Evolutionary conservation across 805 yeast genomes (phyloP).

Genomic region (Clavispora fructus): DNA sequence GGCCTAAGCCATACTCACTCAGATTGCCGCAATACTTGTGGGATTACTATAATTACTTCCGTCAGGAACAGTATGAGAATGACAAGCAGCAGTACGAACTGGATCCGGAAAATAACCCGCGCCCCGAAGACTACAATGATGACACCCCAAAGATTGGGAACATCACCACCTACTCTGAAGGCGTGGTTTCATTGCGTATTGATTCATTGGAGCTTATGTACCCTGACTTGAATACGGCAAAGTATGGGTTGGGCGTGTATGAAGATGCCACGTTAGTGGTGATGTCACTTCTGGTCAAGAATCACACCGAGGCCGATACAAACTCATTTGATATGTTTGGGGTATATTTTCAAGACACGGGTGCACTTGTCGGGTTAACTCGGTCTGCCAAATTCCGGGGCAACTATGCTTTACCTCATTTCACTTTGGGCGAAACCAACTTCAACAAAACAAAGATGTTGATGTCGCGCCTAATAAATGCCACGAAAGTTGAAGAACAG

Average conservation of each 20-base stretch:
- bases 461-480: conserved; percentile 39
- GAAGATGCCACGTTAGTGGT: conserved; percentile 33
- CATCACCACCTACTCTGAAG: conserved; percentile 19
- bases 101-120: conserved; percentile 21
- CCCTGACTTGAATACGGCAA: conserved; percentile 14
- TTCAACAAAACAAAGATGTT: conserved; percentile 44
- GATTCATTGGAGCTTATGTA: conserved; percentile 20
- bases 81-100: conserved; percentile 23
- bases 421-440: conserved; percentile 35
- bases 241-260: conserved; percentile 5
- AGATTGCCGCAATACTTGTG: conserved; percentile 26
- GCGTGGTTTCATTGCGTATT: conserved; percentile 22
- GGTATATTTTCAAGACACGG: conserved; percentile 60
- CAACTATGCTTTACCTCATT: conserved; percentile 55
- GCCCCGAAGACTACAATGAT: conserved; percentile 12
- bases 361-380: conserved; percentile 55
- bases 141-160: conserved; percentile 21
- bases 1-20: conserved; percentile 14
- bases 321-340: conserved; percentile 53
- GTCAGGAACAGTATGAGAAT: conserved; percentile 20
- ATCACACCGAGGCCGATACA: conserved; percentile 43
- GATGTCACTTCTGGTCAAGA: conserved; percentile 28
- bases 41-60: conserved; percentile 24
- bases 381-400: conserved; percentile 63
- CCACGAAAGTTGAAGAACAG: conserved; percentile 36